A percentile compares a stretch with the other conserved stretches of the same genome.
These are phyloP conservation scores for Skeletonema grethae DNA, from an alignment of 108 stramenopile genomes.

Conservation along the genomic window DNA sequence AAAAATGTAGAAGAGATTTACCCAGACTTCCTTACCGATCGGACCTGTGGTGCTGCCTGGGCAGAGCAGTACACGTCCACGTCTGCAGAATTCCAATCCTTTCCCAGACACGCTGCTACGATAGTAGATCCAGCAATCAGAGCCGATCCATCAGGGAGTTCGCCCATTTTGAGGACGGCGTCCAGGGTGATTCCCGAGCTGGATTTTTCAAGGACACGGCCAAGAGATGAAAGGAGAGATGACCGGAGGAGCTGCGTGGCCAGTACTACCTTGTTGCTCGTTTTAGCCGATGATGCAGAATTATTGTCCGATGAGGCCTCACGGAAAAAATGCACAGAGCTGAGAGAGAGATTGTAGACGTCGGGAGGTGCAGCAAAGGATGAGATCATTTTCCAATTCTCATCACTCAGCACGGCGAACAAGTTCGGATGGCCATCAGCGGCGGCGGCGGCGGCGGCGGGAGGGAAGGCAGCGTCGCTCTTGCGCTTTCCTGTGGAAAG, in stretches of 20 bases:
- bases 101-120: conserved; percentile 18
- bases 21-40: conserved; percentile 17
- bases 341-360: conserved; percentile 19
- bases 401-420: conserved; percentile 15
- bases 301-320: conserved; percentile 2
- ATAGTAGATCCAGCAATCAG: conserved; percentile 37
- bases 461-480: conserved; percentile 16
- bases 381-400: background rate
- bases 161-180: conserved; percentile 1
- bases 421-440: background rate
- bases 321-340: conserved; percentile 13
- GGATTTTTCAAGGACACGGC: conserved; percentile 15
- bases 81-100: conserved; percentile 8
- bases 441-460: background rate
- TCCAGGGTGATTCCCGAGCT: conserved; percentile 19
- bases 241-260: conserved; percentile 20
- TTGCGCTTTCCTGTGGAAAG: conserved; percentile 11
- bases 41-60: conserved; percentile 20
- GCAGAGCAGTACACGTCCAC: conserved; percentile 38
- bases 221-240: conserved; percentile 24
- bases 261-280: background rate
- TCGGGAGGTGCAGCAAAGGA: conserved; percentile 15
- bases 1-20: background rate
- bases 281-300: background rate
- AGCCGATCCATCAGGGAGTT: conserved; percentile 22